Conservation (phyloP, 495 filamentous ascomycete genomes). For the Darksidea phi region DNA sequence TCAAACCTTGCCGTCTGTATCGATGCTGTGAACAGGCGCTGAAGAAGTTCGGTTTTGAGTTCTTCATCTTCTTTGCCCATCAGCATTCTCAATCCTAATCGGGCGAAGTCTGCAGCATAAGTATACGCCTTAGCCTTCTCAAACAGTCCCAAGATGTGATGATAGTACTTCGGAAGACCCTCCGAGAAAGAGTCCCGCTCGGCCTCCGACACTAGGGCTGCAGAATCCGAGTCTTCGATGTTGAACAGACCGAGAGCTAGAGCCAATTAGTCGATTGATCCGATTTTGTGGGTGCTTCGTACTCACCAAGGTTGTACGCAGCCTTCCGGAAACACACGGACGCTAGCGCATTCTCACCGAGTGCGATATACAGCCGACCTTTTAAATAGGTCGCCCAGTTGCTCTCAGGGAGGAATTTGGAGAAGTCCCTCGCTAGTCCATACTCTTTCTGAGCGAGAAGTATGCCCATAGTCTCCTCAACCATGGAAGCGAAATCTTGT, state of each 20-base stretch:
- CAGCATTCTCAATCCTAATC: constrained; percentile 64
- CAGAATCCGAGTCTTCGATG: constrained; percentile 47
- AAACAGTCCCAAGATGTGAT: constrained; percentile 79
- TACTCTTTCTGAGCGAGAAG: constrained; percentile 48
- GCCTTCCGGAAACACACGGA: constrained; percentile 77
- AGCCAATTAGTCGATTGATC: not conserved
- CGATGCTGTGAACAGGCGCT: constrained; percentile 77
- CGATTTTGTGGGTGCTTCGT: not conserved
- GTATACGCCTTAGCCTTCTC: constrained; percentile 72
- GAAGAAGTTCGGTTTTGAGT: constrained; percentile 64
- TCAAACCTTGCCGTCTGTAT: constrained; percentile 74
- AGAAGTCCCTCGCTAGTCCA: constrained; percentile 34
- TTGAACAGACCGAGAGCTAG: constrained; percentile 38
- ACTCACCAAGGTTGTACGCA: constrained; percentile 77
- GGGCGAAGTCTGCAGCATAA: constrained; percentile 80
- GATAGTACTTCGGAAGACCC: constrained; percentile 79
- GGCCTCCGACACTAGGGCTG: constrained; percentile 66
- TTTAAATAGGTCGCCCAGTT: constrained; percentile 81
- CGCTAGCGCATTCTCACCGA: constrained; percentile 69
- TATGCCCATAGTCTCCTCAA: constrained; percentile 54
- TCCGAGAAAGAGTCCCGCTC: constrained; percentile 70
- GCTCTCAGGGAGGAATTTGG: constrained; percentile 20
- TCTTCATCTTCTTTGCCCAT: constrained; percentile 23
- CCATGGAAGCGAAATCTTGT: constrained; percentile 40
- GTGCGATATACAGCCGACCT: constrained; percentile 73